Percentiles rank a stretch among this genome's conserved stretches.
Conservation (phyloP, 768 basidiomycete genomes). For the Pseudohyphozyma bogoriensis region DNA sequence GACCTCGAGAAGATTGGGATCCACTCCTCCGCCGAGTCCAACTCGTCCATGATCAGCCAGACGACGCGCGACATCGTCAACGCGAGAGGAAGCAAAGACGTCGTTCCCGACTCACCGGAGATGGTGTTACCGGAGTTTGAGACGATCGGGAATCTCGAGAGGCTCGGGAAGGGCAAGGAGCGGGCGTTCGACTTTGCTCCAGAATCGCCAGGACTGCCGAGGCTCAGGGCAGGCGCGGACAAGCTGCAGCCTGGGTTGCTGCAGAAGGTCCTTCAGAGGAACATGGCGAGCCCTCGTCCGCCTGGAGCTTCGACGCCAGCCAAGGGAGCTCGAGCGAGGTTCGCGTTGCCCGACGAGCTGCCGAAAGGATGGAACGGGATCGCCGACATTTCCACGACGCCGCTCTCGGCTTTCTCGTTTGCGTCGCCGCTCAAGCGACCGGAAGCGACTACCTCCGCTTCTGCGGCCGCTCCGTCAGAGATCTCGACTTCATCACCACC, state of each 20-base stretch:
- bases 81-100: background rate
- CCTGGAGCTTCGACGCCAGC: conserved; percentile 51
- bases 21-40: background rate
- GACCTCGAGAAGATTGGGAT: background rate
- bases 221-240: background rate
- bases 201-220: background rate
- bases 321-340: conserved; percentile 47
- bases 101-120: background rate
- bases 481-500: conserved; percentile 28
- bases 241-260: conserved; percentile 30
- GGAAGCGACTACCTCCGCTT: conserved; percentile 37
- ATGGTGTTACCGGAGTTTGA: background rate
- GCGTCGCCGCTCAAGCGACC: conserved; percentile 46
- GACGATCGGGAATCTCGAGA: background rate
- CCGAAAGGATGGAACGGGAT: conserved; percentile 60
- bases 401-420: conserved; percentile 34
- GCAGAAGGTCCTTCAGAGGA: conserved; percentile 31
- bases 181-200: background rate
- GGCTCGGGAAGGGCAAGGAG: background rate
- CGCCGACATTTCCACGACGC: conserved; percentile 53
- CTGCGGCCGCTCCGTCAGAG: no score
- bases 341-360: conserved; percentile 50
- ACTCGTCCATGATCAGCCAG: background rate
- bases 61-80: background rate
- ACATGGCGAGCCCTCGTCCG: conserved; percentile 46